Evolutionary conservation across 148 eudicot species (phyloP).

Genomic region (Spergularia marina): DNA sequence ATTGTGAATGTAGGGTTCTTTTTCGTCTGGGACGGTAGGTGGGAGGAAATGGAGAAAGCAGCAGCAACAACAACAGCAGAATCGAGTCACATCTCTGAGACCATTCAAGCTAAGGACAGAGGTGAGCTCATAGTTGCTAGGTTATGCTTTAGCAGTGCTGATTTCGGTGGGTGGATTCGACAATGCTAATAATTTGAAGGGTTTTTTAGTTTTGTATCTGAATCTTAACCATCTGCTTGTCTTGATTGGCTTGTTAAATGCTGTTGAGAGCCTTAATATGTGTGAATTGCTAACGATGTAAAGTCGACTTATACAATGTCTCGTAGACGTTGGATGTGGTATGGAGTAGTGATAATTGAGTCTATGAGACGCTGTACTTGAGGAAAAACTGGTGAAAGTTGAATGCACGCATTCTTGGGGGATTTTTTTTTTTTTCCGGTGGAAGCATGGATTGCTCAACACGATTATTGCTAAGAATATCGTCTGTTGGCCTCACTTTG

Average conservation of each 20-base stretch:
- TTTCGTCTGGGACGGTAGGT: slow-evolving; percentile 54
- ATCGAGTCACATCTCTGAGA: slow-evolving; percentile 53
- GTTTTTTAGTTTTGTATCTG: background rate
- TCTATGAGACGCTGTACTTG: no score
- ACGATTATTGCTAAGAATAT: no score
- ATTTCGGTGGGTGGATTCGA: background rate
- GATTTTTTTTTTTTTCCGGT: no score
- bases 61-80: slow-evolving; percentile 58
- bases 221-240: background rate
- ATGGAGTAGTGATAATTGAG: no score
- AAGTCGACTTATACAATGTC: no score
- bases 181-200: background rate
- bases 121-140: slow-evolving; percentile 36
- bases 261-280: background rate
- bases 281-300: no score
- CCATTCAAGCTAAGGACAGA: slow-evolving; percentile 92
- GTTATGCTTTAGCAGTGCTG: background rate
- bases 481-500: no score
- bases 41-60: slow-evolving; percentile 60
- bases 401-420: no score
- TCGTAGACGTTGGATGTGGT: no score
- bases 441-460: no score
- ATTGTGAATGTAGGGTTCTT: slow-evolving; percentile 48
- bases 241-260: background rate
- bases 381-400: no score